Percentiles rank a stretch among this genome's conserved stretches.
Evolutionary conservation across 805 yeast genomes (phyloP).

Genomic region (Pichia manshurica): DNA sequence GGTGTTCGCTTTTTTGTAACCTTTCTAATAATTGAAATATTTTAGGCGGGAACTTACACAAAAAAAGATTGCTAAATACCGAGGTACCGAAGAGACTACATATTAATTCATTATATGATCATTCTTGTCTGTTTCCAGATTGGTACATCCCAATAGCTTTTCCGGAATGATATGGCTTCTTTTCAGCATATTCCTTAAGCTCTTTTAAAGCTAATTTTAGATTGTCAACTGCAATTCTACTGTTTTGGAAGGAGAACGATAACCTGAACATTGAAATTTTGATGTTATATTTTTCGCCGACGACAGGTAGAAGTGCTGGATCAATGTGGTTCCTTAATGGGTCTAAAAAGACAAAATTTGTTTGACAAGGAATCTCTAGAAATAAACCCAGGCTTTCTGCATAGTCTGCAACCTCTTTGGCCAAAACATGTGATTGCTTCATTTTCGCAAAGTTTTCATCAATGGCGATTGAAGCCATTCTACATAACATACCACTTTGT

Average conservation of each 20-base stretch:
- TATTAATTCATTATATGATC: not conserved
- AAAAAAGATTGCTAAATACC: too few species aligned
- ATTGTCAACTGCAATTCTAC: conserved; percentile 48
- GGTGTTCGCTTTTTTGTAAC: too few species aligned
- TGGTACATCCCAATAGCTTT: conserved; percentile 4
- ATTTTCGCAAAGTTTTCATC: conserved; percentile 64
- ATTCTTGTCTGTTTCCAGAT: not conserved
- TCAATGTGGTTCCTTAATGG: conserved; percentile 47
- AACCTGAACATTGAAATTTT: conserved; percentile 68
- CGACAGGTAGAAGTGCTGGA: conserved; percentile 32
- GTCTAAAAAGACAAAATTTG: conserved; percentile 80
- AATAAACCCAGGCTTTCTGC: conserved; percentile 48
- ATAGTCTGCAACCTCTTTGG: conserved; percentile 46
- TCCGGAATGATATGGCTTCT: conserved; percentile 38
- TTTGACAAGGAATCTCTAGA: conserved; percentile 70
- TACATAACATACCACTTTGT: conserved; percentile 76
- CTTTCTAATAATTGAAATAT: too few species aligned
- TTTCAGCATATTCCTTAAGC: conserved; percentile 47
- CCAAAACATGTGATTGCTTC: conserved; percentile 43
- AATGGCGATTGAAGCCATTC: conserved; percentile 76
- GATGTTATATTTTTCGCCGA: conserved; percentile 53
- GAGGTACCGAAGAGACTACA: too few species aligned
- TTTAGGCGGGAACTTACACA: too few species aligned
- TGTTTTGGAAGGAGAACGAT: conserved; percentile 72
- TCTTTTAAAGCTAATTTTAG: conserved; percentile 55